Evolutionary conservation across 2,329 filamentous ascomycete genomes (phyloP), one percentile per base, ranked within the genome.

Genomic region (Penicillium sclerotiorum): DNA sequence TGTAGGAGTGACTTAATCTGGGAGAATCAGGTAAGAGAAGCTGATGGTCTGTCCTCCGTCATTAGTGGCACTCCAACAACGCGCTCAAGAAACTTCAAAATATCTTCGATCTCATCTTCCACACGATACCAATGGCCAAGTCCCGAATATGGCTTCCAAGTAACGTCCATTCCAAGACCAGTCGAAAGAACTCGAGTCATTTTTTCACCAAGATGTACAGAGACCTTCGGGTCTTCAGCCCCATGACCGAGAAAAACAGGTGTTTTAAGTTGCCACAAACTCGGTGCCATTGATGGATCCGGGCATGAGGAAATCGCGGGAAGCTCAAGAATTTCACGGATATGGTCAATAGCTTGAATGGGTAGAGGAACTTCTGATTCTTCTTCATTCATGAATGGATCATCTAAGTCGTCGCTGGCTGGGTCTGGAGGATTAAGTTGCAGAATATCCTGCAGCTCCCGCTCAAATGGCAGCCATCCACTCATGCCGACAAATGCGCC

Each of bases 401-500:
- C 8, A 25, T 40, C 13, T 6, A 21, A 13, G 2, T 11, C 17
- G 4, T 43, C 25, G 13, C 27, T 11, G 22, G 21, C 25, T 21
- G 9, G 17, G 9, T 11, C 13, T 20, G 11, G 12, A 21, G 15
- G 13, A 32, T 44, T 27, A 7, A 20, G 47, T 28, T 53, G 47
- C 0, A 56, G 55, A 9, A 77, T 65, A 12, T 74, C 69, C 0
- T 20, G 28, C 20, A 59, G 27, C 17, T 56, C 55, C 12, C 54
- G 43, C 6, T 63, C 60, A 52, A 75, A 79, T 1, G 76, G 73
- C 1, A 79, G 55, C 61, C 69, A 79, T 5, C 75, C 76, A 55
- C 73, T 74, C 71, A 79, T 77, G 1, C 77, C 77, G 30, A 80
- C 55, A 47, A 74, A 77, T 1, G 72, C 77, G 0, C 74, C 76